These are phyloP conservation scores for Psophocarpus tetragonolobus DNA, from an alignment of 306 rosid species.

Conservation along the genomic window DNA sequence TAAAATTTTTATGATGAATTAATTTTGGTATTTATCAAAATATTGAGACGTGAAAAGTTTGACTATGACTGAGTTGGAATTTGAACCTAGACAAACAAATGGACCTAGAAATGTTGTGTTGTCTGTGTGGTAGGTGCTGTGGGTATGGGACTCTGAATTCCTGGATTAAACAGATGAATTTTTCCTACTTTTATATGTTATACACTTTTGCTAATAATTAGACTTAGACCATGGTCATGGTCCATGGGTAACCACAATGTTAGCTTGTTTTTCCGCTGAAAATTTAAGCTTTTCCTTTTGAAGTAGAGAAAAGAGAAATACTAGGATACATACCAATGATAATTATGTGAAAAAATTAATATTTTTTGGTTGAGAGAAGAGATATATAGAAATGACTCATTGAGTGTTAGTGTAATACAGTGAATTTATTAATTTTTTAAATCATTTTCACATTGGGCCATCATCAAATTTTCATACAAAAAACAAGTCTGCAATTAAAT, in stretches of 20 bases:
- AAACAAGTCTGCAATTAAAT: too few relatives aligned
- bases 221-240: neutral
- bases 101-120: neutral
- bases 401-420: too few relatives aligned
- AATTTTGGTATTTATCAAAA: too few relatives aligned
- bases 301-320: too few relatives aligned
- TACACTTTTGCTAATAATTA: neutral
- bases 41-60: neutral
- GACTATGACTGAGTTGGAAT: slow-evolving; percentile 18
- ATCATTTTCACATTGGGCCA: too few relatives aligned
- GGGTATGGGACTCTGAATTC: neutral
- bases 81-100: slow-evolving; percentile 6
- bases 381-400: too few relatives aligned
- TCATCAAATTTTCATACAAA: too few relatives aligned
- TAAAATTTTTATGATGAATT: neutral
- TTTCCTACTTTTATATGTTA: neutral
- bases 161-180: neutral
- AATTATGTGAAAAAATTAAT: too few relatives aligned
- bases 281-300: too few relatives aligned
- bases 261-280: neutral
- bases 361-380: too few relatives aligned
- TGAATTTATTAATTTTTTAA: too few relatives aligned
- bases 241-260: neutral
- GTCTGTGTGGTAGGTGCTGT: slow-evolving; percentile 18
- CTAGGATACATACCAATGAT: too few relatives aligned